Evolutionary conservation across 2,329 filamentous ascomycete species (phyloP), one percentile per base, ranked within the genome.

Genomic region (Thielaviopsis ethacetica): DNA sequence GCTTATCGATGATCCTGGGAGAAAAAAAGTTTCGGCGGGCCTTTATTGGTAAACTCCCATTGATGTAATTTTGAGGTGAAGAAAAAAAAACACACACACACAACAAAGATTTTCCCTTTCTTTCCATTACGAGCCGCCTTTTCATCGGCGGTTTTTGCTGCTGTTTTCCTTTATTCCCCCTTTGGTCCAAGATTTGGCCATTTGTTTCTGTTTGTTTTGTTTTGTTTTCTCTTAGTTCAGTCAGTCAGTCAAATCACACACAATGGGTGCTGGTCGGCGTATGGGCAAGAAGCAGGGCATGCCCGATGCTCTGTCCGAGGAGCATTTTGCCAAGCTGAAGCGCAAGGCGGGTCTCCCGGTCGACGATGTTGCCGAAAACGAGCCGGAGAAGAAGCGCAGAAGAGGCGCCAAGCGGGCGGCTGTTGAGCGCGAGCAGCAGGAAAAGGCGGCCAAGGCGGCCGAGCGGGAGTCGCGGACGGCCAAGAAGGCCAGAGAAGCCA

Each of bases 251-350:
- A 53, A 49, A 50, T 30, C 63, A 60, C 64, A 69, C 69, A 82
- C 70, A 68, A 95, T 95, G 91, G 91, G 89, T 76, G 81, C 83
- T 63, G 88, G 90, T 71, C 86, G 90, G 70, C 88, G 91, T 67
- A 94, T 96, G 85, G 88, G 91, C 72, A 93, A 88, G 71, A 96
- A 96, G 75, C 93, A 97, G 80, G 91, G 90, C 59, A 78, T 85
- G 64, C 93, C 93, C 58, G 81, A 86, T 67, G 79, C 86, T 64
- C 79, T 96, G 64, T 88, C 93, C 64, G 88, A 95, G 68, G 81
- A 83, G 64, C 82, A 86, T 67, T 84, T 85, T 66, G 83, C 84
- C 56, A 89, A 84, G 68, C 71, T 85, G 62, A 96, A 97, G 80
- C 82, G 91, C 70, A 97, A 97, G 76, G 82, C 82, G 62, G 82